Percentiles rank a stretch among this genome's conserved stretches.
These are phyloP conservation scores for Mucuna pruriens DNA, from an alignment of 306 rosid species.

Conservation along the genomic window DNA sequence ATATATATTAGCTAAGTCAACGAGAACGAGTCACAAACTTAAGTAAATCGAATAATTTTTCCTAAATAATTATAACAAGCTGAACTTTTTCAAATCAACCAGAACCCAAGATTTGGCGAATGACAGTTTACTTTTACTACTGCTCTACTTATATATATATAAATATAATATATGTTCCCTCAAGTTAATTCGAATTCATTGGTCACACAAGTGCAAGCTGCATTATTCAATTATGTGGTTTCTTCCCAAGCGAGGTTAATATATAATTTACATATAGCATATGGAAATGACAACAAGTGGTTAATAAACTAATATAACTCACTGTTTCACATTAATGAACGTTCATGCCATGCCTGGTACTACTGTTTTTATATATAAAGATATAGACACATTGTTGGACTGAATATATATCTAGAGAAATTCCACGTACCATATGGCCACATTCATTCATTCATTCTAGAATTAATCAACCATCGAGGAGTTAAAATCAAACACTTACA, in stretches of 20 bases:
- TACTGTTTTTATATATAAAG: background rate
- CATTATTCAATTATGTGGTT: background rate
- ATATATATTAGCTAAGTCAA: too few species aligned
- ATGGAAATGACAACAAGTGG: background rate
- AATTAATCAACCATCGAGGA: background rate
- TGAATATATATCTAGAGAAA: conserved; percentile 44
- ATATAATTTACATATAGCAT: background rate
- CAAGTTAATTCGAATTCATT: too few species aligned
- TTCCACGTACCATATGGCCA: conserved; percentile 34
- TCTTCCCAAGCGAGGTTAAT: conserved; percentile 29
- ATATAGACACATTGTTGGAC: background rate
- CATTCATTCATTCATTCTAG: conserved; percentile 19
- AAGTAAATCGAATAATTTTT: too few species aligned
- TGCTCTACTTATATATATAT: too few species aligned
- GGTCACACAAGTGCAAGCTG: too few species aligned
- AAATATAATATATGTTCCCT: too few species aligned
- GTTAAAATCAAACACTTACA: conserved; percentile 27
- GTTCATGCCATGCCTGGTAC: conserved; percentile 10
- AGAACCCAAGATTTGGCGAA: too few species aligned
- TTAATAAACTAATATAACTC: background rate
- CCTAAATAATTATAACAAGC: too few species aligned
- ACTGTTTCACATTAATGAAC: background rate
- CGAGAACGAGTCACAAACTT: too few species aligned
- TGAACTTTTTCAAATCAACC: too few species aligned
- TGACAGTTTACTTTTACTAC: too few species aligned